Base-by-base conservation (phyloP, 768 basidiomycete species). In the Calocera cornea region DNA sequence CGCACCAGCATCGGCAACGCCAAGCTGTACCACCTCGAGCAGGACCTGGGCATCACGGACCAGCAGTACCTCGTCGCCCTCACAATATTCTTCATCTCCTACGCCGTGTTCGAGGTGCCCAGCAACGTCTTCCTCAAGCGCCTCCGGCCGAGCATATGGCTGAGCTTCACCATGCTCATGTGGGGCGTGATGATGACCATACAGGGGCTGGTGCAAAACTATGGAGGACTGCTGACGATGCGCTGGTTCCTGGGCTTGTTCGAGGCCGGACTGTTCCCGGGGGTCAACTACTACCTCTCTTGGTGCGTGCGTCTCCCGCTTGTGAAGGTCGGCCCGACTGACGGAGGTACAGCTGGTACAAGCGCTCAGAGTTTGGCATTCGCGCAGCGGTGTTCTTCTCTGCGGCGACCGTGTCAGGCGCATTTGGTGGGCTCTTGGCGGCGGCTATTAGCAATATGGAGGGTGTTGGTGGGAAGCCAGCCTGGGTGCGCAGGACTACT, bases 101-200 rank as follows among this genome's bases (percentile, higher is more conserved):
- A 34, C 44, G 66, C 64, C 67, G 40, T 70, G 64, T 69, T 67
- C 22, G 68, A 88, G 86, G 85, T 89, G 33, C 89, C 89, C 1
- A 87, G 86, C 16, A 89, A 89, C 69, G 76, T 88, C 1, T 84
- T 88, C 73, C 76, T 89, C 64, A 89, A 89, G 73, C 83, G 87
- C 36, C 79, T 89, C 34, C 81, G 88, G 0, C 90, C 89, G 0
- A 89, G 88, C 1, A 75, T 92, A 38, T 91, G 89, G 89, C 77
- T 92, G 3, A 88, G 87, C 3, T 68, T 80, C 31, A 79, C 90
- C 65, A 90, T 92, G 89, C 69, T 88, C 1, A 71, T 83, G 19
- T 89, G 88, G 87, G 88, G 88, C 1, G 70, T 89, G 34, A 85
- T 85, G 79, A 89, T 89, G 88, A 88, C 87, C 17, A 77, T 87